Evolutionary conservation across 345 rosid genomes (phyloP), one percentile per base, ranked within the genome.

Genomic region (Ceriops decandra): DNA sequence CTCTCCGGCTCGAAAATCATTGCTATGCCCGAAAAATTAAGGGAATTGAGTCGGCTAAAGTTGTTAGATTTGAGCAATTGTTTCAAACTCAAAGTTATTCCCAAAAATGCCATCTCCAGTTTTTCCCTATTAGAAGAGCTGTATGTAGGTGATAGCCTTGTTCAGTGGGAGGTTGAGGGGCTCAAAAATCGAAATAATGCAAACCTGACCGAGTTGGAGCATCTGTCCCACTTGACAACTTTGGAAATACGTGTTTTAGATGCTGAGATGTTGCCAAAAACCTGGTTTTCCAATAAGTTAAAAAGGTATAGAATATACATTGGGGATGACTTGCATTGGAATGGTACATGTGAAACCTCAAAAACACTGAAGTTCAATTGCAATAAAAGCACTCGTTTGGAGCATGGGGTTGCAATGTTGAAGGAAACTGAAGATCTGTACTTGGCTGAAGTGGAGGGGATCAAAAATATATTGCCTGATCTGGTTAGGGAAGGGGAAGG

Each of bases 291-390:
- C 10, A 46, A 35, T 2, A 35, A 61, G 64, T 35, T 61, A 26
- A 27, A 61, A 61, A 61, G 64, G 7, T 61, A 32, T 27, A 32
- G 47, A 19, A 35, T 61, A 32, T 61, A 15, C 7, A 35, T 61
- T 61, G 64, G 64, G 22, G 64, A 61, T 17, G 49, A 22, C 13
- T 61, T 49, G 64, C 13, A 61, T 22, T 35, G 49, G 64, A n/a
- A 6, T 61, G 64, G 49, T 6, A 4, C n/a, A 2, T 35, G 19
- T 20, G 13, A 31, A 35, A 32, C 47, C 8, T 61, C 64, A n/a
- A 61, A 24, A 61, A n/a, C 27, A 20, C 15, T 61, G 64, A 61
- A 61, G 21, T 26, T 61, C n/a, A 61, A 61, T 47, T 24, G 35
- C 47, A 61, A 7, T 27, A 2, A 7, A 31, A 19, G 47, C 26